Percentiles rank a stretch among this genome's conserved stretches.
phyloP scores from a whole-genome alignment of 2,329 filamentous ascomycete genomes.

The Talaromyces islandicus region DNA sequence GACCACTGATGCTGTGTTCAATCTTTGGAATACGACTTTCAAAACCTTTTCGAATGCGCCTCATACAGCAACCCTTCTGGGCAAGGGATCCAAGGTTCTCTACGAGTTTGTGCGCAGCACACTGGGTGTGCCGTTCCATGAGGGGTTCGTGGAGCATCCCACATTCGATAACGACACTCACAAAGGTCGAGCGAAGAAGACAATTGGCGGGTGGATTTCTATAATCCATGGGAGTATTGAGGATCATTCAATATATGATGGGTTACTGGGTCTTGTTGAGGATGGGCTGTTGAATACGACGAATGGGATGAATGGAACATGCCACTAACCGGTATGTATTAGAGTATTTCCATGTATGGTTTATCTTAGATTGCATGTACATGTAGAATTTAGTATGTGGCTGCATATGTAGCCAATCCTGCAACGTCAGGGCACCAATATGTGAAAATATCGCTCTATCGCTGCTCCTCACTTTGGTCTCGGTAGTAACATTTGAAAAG shows the following conservation, averaged over 20 bases:
- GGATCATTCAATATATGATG: not conserved
- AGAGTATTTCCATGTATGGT: too few relatives aligned
- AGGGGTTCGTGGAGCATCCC: constrained; percentile 24
- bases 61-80: not conserved
- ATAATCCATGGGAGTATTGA: constrained; percentile 4
- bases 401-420: too few relatives aligned
- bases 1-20: not conserved
- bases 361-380: too few relatives aligned
- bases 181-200: constrained; percentile 13
- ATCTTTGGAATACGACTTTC: not conserved
- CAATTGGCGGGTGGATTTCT: constrained; percentile 10
- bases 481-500: too few relatives aligned
- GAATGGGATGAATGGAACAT: not conserved
- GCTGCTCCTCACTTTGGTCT: too few relatives aligned
- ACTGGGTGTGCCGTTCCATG: constrained; percentile 26
- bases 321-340: too few relatives aligned
- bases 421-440: too few relatives aligned
- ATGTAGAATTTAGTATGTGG: too few relatives aligned
- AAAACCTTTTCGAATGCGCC: not conserved
- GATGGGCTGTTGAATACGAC: not conserved
- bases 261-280: not conserved
- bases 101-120: constrained; percentile 30
- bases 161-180: constrained; percentile 4
- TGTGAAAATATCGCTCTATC: too few relatives aligned
- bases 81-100: constrained; percentile 22